A percentile compares a stretch with the other conserved stretches of the same genome.
These are phyloP conservation scores for Ophiostoma ips DNA, from an alignment of 2,329 filamentous ascomycete species.

Conservation along the genomic window DNA sequence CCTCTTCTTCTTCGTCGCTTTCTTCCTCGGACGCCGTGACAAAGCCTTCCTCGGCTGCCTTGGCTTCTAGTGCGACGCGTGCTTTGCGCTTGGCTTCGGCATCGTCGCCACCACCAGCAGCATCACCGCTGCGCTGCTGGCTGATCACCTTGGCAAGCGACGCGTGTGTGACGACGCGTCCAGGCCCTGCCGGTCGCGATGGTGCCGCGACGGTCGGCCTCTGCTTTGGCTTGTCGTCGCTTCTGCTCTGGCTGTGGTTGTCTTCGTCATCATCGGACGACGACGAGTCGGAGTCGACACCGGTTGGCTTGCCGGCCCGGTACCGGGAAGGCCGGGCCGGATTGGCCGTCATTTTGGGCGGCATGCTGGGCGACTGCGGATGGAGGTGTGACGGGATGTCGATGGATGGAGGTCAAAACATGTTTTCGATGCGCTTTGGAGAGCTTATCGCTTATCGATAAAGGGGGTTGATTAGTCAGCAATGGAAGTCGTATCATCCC, in stretches of 20 bases:
- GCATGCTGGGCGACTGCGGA: no score
- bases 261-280: constrained; percentile 36
- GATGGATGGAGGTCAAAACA: neutral
- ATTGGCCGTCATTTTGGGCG: constrained; percentile 86
- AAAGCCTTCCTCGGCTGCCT: constrained; percentile 47
- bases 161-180: constrained; percentile 31
- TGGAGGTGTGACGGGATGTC: constrained; percentile 2
- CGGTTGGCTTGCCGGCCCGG: constrained; percentile 65
- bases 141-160: constrained; percentile 9
- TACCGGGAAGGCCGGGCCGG: constrained; percentile 68
- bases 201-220: constrained; percentile 13
- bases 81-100: constrained; percentile 32
- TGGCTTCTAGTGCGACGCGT: constrained; percentile 29
- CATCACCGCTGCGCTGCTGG: constrained; percentile 25
- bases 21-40: constrained; percentile 42
- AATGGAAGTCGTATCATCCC: no score
- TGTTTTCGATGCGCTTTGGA: no score
- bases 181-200: constrained; percentile 40
- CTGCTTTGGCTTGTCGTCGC: constrained; percentile 19
- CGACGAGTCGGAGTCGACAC: constrained; percentile 32
- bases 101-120: constrained; percentile 24
- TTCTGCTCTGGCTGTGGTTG: constrained; percentile 28
- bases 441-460: neutral
- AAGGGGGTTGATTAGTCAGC: neutral
- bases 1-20: constrained; percentile 23